Evolutionary conservation across 306 rosid genomes (phyloP).

Genomic region (Argentina anserina): DNA sequence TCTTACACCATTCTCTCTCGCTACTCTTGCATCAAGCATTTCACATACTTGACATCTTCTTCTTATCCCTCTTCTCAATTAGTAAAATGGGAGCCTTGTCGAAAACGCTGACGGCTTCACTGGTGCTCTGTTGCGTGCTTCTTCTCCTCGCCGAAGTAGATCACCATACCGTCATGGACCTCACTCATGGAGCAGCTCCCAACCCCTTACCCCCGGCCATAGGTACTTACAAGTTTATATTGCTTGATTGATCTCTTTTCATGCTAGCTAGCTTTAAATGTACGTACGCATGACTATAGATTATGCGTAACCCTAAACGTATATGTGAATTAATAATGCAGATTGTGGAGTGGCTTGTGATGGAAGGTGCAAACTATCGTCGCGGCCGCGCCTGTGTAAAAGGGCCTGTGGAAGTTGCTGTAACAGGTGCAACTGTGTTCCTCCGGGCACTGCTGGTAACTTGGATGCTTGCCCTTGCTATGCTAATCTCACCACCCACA

Average conservation of each 20-base stretch:
- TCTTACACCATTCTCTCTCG: not conserved
- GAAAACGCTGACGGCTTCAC: not conserved
- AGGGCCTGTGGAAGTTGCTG: constrained; percentile 34
- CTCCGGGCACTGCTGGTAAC: constrained; percentile 31
- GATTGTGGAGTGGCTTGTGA: constrained; percentile 24
- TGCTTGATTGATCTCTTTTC: not conserved
- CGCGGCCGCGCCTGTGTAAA: constrained; percentile 23
- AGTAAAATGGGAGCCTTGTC: constrained; percentile 15
- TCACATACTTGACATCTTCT: not conserved
- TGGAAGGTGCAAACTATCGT: constrained; percentile 13
- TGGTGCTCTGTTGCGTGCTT: constrained; percentile 4
- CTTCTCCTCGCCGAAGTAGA: not conserved
- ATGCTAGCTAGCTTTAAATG: not conserved
- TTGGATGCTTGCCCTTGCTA: constrained; percentile 33
- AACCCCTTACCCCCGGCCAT: not conserved
- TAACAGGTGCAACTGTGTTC: constrained; percentile 24
- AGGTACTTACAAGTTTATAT: constrained; percentile 1
- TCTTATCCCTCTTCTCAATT: not conserved
- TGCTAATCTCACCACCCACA: constrained; percentile 23
- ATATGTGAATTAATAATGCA: not conserved
- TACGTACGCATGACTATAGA: not conserved
- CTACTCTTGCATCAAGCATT: not conserved
- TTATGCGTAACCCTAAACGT: not conserved
- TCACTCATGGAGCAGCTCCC: not conserved
- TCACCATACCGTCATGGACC: not conserved